Evolutionary conservation across 176 grass and related monocot genomes (phyloP).

Genomic region (Oryza glaberrima): DNA sequence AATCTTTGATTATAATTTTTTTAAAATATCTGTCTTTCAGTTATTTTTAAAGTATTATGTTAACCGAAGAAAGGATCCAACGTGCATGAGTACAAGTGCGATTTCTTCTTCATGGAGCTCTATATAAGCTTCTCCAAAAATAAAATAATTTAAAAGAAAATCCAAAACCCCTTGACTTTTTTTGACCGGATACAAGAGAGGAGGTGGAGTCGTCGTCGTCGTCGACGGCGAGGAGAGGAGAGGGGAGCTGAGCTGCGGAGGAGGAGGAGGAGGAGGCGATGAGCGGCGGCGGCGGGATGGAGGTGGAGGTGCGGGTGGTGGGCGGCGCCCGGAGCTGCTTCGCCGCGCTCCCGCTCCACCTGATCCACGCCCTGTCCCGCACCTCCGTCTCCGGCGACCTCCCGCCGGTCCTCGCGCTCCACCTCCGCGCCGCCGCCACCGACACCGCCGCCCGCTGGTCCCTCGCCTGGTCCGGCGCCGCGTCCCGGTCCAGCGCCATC

Average conservation of each 20-base stretch:
- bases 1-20: too few species aligned
- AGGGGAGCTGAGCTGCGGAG: background rate
- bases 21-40: too few species aligned
- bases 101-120: too few species aligned
- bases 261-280: background rate
- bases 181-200: background rate
- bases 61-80: too few species aligned
- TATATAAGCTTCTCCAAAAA: too few species aligned
- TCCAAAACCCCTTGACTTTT: too few species aligned
- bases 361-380: constrained; percentile 75
- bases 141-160: too few species aligned
- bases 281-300: constrained; percentile 44
- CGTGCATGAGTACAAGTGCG: too few species aligned
- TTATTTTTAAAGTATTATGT: too few species aligned
- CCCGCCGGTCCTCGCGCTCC: constrained; percentile 79
- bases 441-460: constrained; percentile 60
- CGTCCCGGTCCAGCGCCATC: constrained; percentile 65
- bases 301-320: constrained; percentile 71
- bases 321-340: constrained; percentile 84
- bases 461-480: constrained; percentile 85
- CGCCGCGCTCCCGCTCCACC: constrained; percentile 78
- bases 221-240: too few species aligned
- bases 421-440: constrained; percentile 54
- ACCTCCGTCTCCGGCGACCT: constrained; percentile 57
- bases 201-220: too few species aligned